Base-by-base conservation (phyloP, 768 basidiomycete species). In the Hygrophoropsis aurantiaca region DNA sequence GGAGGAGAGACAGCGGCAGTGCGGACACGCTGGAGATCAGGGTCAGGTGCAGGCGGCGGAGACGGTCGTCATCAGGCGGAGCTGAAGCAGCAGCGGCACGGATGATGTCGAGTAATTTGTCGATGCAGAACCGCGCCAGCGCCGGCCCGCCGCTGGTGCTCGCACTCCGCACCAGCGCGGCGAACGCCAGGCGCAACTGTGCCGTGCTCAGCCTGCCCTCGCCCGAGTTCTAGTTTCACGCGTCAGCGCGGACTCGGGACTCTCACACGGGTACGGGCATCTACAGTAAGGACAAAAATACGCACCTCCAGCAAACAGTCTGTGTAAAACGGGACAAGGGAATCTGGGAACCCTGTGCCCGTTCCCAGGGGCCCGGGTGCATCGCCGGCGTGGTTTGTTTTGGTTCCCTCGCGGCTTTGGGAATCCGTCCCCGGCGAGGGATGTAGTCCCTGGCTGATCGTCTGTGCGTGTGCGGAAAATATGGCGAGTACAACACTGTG, bases 401-500 rank as follows among this genome's bases (percentile, higher is more conserved):
- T 6, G 27, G 7, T 13, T 30, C 13, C 27, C 27, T 30, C 27
- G 27, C 27, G 27, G 27, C 13, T 13, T 6, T 30, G 7, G 27
- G 13, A n/a, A 11, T 34, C 25, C 50, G 30, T 52, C 46, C 47
- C 56, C 46, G n/a, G 13, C 18, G 15, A 18, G 30, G 30, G 53
- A 21, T 7, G 47, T 39, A 4, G 33, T 18, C 43, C 47, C 43
- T 61, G 47, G 7, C 44, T 52, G 20, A 55, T 39, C 16, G 61
- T 66, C 51, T 79, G 74, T 0, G 81, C 78, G 55, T 78, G 74
- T 23, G 80, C 73, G 9, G 85, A 77, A 58, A 91, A 85, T 33
- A 90, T 72, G 4, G 90, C 76, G 11, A 94, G 71, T 27, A 94
- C 68, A 21, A 89, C 87, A 8, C 91, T 93, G 61, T 94, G 92